These are phyloP conservation scores for Delphinella strobiligena DNA, from an alignment of 2,329 filamentous ascomycete genomes.

Conservation along the genomic window DNA sequence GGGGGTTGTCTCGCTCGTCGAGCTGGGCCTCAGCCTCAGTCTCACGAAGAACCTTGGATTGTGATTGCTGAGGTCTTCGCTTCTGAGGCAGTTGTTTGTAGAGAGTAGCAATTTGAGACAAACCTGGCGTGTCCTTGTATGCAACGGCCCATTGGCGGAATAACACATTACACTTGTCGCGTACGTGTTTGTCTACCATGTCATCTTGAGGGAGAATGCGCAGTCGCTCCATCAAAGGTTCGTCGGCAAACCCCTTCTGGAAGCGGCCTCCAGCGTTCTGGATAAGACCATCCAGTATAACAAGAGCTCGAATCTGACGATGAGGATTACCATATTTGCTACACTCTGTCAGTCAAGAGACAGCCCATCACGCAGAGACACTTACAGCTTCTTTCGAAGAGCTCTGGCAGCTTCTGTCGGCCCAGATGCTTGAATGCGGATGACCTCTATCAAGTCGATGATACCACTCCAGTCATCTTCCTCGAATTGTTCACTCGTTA, in stretches of 20 bases:
- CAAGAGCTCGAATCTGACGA: slow-evolving; percentile 77
- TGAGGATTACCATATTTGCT: slow-evolving; percentile 93
- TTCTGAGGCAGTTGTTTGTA: slow-evolving; percentile 63
- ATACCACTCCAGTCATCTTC: slow-evolving; percentile 88
- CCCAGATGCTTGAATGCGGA: slow-evolving; percentile 77
- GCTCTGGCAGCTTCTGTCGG: slow-evolving; percentile 83
- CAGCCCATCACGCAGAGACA: slow-evolving; percentile 2
- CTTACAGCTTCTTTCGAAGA: slow-evolving; percentile 83
- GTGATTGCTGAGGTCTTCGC: slow-evolving; percentile 53
- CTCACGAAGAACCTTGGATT: slow-evolving; percentile 73
- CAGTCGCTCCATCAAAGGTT: slow-evolving; percentile 80
- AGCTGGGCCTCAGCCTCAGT: slow-evolving; percentile 61
- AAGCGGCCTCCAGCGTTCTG: slow-evolving; percentile 87
- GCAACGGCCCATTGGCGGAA: slow-evolving; percentile 77
- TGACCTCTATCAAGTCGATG: slow-evolving; percentile 85
- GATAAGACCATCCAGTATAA: slow-evolving; percentile 82
- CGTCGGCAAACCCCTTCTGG: slow-evolving; percentile 77
- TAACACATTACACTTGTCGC: slow-evolving; percentile 72
- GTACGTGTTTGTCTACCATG: slow-evolving; percentile 75
- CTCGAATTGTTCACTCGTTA: slow-evolving; percentile 80
- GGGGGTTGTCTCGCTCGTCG: slow-evolving; percentile 27
- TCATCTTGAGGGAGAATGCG: slow-evolving; percentile 77
- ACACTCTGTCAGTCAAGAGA: slow-evolving; percentile 2
- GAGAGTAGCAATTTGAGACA: slow-evolving; percentile 67
- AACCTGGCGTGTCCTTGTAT: slow-evolving; percentile 69